These are phyloP conservation scores for Yarrowia sp. DNA, from an alignment of 805 yeast genomes.

Conservation along the genomic window DNA sequence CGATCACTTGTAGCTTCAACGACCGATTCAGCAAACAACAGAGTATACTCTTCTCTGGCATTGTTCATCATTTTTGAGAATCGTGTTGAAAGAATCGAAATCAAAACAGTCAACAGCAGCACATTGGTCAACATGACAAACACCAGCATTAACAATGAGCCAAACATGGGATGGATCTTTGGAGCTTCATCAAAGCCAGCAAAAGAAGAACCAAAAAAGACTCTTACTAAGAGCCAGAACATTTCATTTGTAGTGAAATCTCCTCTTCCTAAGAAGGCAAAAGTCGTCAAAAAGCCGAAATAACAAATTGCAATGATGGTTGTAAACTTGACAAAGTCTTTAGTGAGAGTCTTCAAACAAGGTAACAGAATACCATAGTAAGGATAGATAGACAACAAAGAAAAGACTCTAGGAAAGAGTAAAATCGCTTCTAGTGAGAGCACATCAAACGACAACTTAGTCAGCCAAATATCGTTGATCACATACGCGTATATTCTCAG, in stretches of 20 bases:
- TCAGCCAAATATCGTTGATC: background rate
- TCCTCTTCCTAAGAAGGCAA: constrained; percentile 37
- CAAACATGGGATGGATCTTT: constrained; percentile 36
- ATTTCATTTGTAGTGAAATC: constrained; percentile 35
- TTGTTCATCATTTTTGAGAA: constrained; percentile 38
- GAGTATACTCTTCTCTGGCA: constrained; percentile 39
- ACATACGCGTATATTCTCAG: background rate
- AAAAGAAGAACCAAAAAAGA: constrained; percentile 39
- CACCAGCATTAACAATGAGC: constrained; percentile 38
- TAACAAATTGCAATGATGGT: constrained; percentile 35
- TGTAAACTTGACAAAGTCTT: constrained; percentile 38
- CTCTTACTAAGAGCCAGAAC: constrained; percentile 39
- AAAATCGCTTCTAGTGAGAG: background rate
- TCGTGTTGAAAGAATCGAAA: constrained; percentile 39
- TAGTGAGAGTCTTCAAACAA: constrained; percentile 37
- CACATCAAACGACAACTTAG: background rate
- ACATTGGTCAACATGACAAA: constrained; percentile 32
- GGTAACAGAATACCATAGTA: constrained; percentile 35
- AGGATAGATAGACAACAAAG: constrained; percentile 5
- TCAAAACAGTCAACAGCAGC: constrained; percentile 37
- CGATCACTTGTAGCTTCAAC: constrained; percentile 27
- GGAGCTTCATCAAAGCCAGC: constrained; percentile 40
- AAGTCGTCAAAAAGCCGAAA: constrained; percentile 40
- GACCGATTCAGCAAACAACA: constrained; percentile 37
- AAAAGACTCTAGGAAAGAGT: background rate